These are phyloP conservation scores for Entelexis sorbosivorans DNA, from an alignment of 1,139 yeast genomes.

Conservation along the genomic window DNA sequence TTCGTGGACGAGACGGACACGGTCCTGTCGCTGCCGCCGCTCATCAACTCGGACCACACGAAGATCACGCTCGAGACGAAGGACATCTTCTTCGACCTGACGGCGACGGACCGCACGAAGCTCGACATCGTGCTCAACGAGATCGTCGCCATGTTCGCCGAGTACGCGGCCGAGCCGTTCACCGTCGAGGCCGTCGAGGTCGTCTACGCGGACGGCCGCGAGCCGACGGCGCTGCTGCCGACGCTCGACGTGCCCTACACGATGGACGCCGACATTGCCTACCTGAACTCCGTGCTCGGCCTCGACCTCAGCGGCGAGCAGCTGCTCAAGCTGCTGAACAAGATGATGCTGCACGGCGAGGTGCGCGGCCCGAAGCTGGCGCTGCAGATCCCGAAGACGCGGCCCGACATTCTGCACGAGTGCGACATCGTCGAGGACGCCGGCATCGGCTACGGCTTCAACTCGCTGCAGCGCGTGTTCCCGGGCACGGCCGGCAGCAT, in stretches of 20 bases:
- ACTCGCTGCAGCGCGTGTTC: slow-evolving; percentile 71
- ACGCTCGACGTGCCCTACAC: slow-evolving; percentile 48
- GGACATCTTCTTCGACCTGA: slow-evolving; percentile 84
- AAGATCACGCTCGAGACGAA: slow-evolving; percentile 76
- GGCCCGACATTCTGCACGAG: slow-evolving; percentile 92
- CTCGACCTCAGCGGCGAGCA: slow-evolving; percentile 58
- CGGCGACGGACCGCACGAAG: slow-evolving; percentile 92
- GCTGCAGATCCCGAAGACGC: slow-evolving; percentile 73
- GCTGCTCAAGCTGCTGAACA: slow-evolving; percentile 55
- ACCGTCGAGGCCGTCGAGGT: slow-evolving; percentile 80
- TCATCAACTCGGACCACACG: slow-evolving; percentile 85
- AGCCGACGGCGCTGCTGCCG: slow-evolving; percentile 55
- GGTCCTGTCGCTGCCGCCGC: slow-evolving; percentile 92
- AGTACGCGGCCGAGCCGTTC: slow-evolving; percentile 53
- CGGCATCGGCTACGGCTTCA: slow-evolving; percentile 92
- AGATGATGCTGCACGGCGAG: slow-evolving; percentile 68
- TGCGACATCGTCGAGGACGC: slow-evolving; percentile 99
- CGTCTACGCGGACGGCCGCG: slow-evolving; percentile 55
- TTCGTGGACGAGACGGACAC: slow-evolving; percentile 66
- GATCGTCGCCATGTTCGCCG: slow-evolving; percentile 89
- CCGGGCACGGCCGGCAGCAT: slow-evolving; percentile 71
- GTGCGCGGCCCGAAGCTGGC: slow-evolving; percentile 44
- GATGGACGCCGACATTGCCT: slow-evolving; percentile 65
- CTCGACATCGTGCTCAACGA: slow-evolving; percentile 84
- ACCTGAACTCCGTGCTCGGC: slow-evolving; percentile 88